Evolutionary conservation across 1,284 basidiomycete species (phyloP), one percentile per base, ranked within the genome.

Genomic region (Marasmius sp.): DNA sequence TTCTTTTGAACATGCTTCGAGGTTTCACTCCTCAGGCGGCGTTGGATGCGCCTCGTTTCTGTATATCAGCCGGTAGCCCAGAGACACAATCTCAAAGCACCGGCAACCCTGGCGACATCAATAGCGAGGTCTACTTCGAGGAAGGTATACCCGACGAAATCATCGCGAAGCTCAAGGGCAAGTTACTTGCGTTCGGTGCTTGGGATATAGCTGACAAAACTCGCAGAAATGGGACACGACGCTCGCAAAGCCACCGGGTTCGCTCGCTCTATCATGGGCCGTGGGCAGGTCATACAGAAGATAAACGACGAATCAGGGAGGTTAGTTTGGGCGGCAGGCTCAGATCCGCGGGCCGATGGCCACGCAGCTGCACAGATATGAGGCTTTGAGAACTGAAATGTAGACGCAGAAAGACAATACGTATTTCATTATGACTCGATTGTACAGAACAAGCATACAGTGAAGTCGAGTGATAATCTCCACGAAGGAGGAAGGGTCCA

Each of bases 21-120:
- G 95, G 95, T 0, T 92, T 89, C 73, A 89, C 87, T 3, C 85
- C 87, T 0, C 95, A 97, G 76, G 85, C 91, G 6, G 88, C 94
- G 7, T 82, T 97, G 45, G 97, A 98, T 75, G 92, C 95, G 0
- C 95, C 95, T 3, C 86, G 95, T n/a, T 97, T 98, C 79, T 97
- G 95, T 74, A 96, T 98, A 64, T 93, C 93, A 20, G 85, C 93
- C 3, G 93, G 92, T 20, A 84, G 84, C 67, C 91, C 92, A 0
- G 89, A 92, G 63, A 77, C 85, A 1, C 81, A 84, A 60, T 78
- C 79, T 48, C 74, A 75, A 41, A 76, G 76, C 27, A 74, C 74
- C 22, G 82, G 79, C 5, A 73, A 78, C 39, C 83, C 87, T 0
- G 86, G 88, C 1, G 87, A 92, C 68, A 83, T 90, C 57, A 92